Percentiles rank a stretch among this genome's conserved stretches.
phyloP scores from a whole-genome alignment of 257 asterid genomes.

The Salvia rosmarinus region DNA sequence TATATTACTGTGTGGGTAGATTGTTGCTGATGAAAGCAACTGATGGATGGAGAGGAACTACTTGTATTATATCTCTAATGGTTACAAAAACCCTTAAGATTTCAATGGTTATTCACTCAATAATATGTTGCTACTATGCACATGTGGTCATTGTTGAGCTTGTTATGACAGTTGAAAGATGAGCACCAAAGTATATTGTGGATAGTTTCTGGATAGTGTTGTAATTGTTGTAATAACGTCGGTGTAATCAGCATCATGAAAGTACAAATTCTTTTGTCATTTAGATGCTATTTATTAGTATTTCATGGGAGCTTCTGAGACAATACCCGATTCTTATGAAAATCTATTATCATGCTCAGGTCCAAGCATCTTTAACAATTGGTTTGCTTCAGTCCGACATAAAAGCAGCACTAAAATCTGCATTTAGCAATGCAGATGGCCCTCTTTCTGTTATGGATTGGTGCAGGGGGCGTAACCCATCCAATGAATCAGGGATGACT shows the following conservation, averaged over 20 bases:
- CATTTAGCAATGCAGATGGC: conserved; percentile 90
- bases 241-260: conserved; percentile 7
- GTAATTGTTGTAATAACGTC: conserved; percentile 12
- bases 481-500: conserved; percentile 65
- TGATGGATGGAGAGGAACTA: conserved; percentile 7
- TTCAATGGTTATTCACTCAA: conserved; percentile 19
- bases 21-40: conserved; percentile 25
- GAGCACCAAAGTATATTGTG: conserved; percentile 16
- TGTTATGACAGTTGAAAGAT: conserved; percentile 23
- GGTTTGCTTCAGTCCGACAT: conserved; percentile 94
- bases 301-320: conserved; percentile 24
- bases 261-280: conserved; percentile 7
- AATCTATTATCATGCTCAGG: conserved; percentile 58
- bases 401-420: conserved; percentile 88
- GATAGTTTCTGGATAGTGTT: conserved; percentile 13
- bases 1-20: neutral
- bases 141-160: conserved; percentile 20
- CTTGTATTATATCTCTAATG: conserved; percentile 16
- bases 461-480: conserved; percentile 92
- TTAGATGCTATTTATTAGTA: conserved; percentile 2
- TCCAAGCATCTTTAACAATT: conserved; percentile 80
- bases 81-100: conserved; percentile 17
- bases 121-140: conserved; percentile 18
- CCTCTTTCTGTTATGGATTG: conserved; percentile 90
- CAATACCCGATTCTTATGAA: conserved; percentile 20